Base-by-base conservation (phyloP, 225 moss, liverwort and hornwort genomes). In the Antitrichia curtipendula region DNA sequence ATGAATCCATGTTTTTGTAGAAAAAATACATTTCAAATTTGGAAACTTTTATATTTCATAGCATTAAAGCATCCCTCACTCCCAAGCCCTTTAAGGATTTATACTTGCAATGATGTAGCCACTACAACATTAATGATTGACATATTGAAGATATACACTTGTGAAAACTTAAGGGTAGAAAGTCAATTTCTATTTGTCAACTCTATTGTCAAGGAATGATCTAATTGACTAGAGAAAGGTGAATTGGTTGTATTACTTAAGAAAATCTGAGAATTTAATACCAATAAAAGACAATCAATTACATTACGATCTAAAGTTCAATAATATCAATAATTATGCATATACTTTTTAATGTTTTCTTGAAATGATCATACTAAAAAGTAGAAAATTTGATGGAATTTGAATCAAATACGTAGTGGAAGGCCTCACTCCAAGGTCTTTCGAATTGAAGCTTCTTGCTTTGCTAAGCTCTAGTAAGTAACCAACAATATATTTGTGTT, bases 231-330 rank as follows among this genome's bases (percentile, higher is more conserved):
- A 1, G 29, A 10, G 5, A 23, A 52, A 9, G 52, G 34, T 75
- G 34, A 34, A 52, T 75, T 75, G 22, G 22, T 23, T 75, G 23
- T 52, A 22, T 5, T 5, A 27, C 11, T 78, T 16, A 27, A 40
- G n/a, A n/a, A n/a, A n/a, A n/a, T n/a, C n/a, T n/a, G 7, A 36
- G 2, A 36, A n/a, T 27, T 78, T 15, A 9, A 70, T 43, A 41
- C 8, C 9, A 41, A 70, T 43, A 25, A 16, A 43, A 41, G 9
- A 43, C 25, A 25, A 68, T 0, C 0, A 0, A 41, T 41, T 5
- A 25, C 0, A 16, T 3, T 15, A 41, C 0, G 0, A 1, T 41
- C 3, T 15, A 41, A 40, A 69, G 1, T 41, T 41, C 8, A 25
- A 25, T 14, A 41, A 43, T 27, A 71, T 43, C 13, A 70, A 27